Conservation (phyloP, 495 filamentous ascomycete species). For the Penicillium ucsense region DNA sequence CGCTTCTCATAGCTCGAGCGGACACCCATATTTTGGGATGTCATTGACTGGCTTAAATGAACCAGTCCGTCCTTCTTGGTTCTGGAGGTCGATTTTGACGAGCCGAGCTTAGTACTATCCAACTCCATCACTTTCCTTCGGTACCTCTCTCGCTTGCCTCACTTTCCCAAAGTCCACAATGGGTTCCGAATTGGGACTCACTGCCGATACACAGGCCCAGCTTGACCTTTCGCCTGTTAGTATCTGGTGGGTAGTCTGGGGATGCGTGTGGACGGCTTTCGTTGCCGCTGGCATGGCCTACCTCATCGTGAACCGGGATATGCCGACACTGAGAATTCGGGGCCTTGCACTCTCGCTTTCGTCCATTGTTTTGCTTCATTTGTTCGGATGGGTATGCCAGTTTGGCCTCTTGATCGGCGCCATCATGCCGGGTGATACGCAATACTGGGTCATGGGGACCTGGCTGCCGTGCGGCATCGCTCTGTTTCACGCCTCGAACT, state of each 20-base stretch:
- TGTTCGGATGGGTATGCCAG: slow-evolving; percentile 52
- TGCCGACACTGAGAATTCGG: slow-evolving; percentile 53
- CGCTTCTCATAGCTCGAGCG: not conserved
- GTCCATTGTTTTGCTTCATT: slow-evolving; percentile 50
- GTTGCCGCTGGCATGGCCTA: slow-evolving; percentile 43
- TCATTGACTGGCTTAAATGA: no score
- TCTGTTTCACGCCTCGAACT: slow-evolving; percentile 61
- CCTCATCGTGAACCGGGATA: slow-evolving; percentile 44
- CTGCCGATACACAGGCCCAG: slow-evolving; percentile 18
- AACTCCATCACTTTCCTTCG: slow-evolving; percentile 25
- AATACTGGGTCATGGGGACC: slow-evolving; percentile 70
- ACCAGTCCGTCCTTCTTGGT: no score
- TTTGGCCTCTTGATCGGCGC: slow-evolving; percentile 52
- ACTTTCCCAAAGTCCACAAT: slow-evolving; percentile 9
- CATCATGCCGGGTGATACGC: slow-evolving; percentile 43
- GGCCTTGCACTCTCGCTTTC: slow-evolving; percentile 49
- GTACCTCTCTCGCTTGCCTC: slow-evolving; percentile 1
- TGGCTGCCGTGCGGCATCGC: slow-evolving; percentile 62
- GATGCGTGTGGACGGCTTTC: slow-evolving; percentile 43
- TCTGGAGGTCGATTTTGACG: no score
- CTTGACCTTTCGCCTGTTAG: slow-evolving; percentile 16
- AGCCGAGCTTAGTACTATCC: slow-evolving; percentile 8
- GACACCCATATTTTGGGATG: no score
- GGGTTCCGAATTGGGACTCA: slow-evolving; percentile 29
- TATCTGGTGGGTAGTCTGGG: slow-evolving; percentile 28